Evolutionary conservation across 306 rosid genomes (phyloP).

Genomic region (Vigna angularis): DNA sequence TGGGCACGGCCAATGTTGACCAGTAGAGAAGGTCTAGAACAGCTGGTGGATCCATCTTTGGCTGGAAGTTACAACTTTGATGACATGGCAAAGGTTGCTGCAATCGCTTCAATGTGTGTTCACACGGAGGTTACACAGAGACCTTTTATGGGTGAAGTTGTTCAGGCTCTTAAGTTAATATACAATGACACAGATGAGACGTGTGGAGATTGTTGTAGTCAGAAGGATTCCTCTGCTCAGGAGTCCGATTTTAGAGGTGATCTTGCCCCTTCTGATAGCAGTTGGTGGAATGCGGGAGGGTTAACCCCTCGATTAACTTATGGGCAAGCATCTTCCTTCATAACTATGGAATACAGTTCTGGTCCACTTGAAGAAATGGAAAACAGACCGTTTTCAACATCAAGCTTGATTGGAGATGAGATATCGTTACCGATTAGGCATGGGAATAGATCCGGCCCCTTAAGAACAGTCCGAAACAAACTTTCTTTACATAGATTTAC

Average conservation of each 20-base stretch:
- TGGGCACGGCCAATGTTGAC: constrained; percentile 90
- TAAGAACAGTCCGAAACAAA: constrained; percentile 84
- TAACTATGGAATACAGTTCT: constrained; percentile 95
- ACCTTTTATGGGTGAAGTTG: constrained; percentile 99
- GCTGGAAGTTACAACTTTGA: constrained; percentile 80
- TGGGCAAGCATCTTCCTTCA: constrained; percentile 86
- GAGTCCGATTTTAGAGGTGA: constrained; percentile 88
- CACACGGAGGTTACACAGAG: constrained; percentile 92
- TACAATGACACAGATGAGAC: constrained; percentile 86
- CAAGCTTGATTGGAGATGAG: constrained; percentile 78
- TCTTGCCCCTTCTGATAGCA: constrained; percentile 82
- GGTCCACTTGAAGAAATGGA: constrained; percentile 92
- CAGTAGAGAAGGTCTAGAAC: constrained; percentile 88
- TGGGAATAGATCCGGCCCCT: constrained; percentile 94
- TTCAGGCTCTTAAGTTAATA: constrained; percentile 92
- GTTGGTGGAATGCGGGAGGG: constrained; percentile 95
- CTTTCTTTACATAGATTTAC: constrained; percentile 69
- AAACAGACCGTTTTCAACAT: constrained; percentile 83
- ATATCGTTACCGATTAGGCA: constrained; percentile 78
- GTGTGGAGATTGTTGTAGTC: constrained; percentile 81
- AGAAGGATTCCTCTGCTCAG: constrained; percentile 83
- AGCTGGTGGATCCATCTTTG: constrained; percentile 83
- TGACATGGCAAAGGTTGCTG: constrained; percentile 98
- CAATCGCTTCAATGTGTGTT: constrained; percentile 96
- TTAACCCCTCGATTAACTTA: constrained; percentile 78